These are phyloP conservation scores for Trichoderma cornu-damae DNA, from an alignment of 2,329 filamentous ascomycete genomes.

Conservation along the genomic window DNA sequence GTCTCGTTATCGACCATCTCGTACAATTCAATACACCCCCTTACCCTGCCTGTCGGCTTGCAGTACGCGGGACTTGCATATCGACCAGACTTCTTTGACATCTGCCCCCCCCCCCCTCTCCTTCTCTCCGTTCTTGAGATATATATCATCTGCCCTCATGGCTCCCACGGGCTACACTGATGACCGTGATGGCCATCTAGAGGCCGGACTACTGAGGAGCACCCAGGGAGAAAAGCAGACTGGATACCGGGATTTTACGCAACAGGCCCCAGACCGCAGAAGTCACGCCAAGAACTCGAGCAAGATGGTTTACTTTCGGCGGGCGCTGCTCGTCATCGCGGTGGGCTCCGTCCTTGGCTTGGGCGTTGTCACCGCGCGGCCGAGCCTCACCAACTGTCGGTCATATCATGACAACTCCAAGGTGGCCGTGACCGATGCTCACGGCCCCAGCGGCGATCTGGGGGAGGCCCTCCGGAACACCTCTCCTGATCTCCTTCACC, in stretches of 20 bases:
- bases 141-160: constrained; percentile 19
- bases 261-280: neutral
- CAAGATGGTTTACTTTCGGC: constrained; percentile 22
- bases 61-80: constrained; percentile 9
- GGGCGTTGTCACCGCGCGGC: constrained; percentile 22
- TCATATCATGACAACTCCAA: constrained; percentile 1
- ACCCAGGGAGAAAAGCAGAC: constrained; percentile 24
- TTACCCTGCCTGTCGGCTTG: constrained; percentile 7
- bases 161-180: constrained; percentile 13
- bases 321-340: constrained; percentile 21
- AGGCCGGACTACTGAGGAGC: constrained; percentile 25
- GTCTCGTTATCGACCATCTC: constrained; percentile 14
- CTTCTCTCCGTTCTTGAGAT: neutral
- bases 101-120: neutral
- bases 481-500: constrained; percentile 58
- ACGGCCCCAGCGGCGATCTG: constrained; percentile 26
- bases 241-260: constrained; percentile 4
- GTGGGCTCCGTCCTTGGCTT: constrained; percentile 28
- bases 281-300: no score
- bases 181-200: constrained; percentile 20
- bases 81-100: neutral
- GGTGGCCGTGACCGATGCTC: constrained; percentile 13
- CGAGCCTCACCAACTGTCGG: constrained; percentile 6
- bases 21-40: constrained; percentile 15
- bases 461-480: constrained; percentile 42